Evolutionary conservation across 352 stramenopile genomes (phyloP), one percentile per base, ranked within the genome.

Genomic region (Pythium apleroticum): DNA sequence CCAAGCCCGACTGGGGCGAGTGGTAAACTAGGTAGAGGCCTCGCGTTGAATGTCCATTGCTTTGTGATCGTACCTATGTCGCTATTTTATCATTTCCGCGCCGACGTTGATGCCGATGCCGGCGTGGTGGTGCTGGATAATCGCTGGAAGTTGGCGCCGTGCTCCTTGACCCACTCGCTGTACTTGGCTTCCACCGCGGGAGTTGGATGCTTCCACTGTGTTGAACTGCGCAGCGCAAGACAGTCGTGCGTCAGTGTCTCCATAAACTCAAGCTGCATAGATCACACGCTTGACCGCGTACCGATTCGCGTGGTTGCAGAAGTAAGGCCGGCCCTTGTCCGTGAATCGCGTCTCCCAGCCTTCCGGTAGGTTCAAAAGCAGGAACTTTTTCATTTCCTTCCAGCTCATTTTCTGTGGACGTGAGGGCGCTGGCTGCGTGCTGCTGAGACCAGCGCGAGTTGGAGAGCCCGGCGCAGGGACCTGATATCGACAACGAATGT

Each of bases 261-360:
- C 5, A 20, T 24, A 41, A 20, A 53, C 57, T 12, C 22, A 24
- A 41, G 33, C 33, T 37, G 62, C n/a, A 20, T 28, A 20, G n/a
- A 52, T 15, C 27, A 12, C 46, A 24, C n/a, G 35, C 12, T 4
- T 1, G 24, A 4, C 19, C 41, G 65, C 72, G 55, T 66, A 93
- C 85, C 84, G 57, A 49, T 89, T 82, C 14, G 65, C 73, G 45
- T 94, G 85, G 56, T 91, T 88, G 69, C 85, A 92, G 60, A 93
- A 93, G 66, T 96, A 95, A 1, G 87, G 87, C 48, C 78, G 78
- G 4, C 87, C 84, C 25, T 91, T 93, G 41, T 90, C 80, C 17
- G 83, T 95, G 67, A 89, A 91, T 6, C 86, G 81, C 45, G 76
- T 86, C 58, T 95, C 87, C 87, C 87, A 95, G 10, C 86, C 84